Conservation (phyloP, 768 basidiomycete genomes). For the Tylopilus subfusipes region DNA sequence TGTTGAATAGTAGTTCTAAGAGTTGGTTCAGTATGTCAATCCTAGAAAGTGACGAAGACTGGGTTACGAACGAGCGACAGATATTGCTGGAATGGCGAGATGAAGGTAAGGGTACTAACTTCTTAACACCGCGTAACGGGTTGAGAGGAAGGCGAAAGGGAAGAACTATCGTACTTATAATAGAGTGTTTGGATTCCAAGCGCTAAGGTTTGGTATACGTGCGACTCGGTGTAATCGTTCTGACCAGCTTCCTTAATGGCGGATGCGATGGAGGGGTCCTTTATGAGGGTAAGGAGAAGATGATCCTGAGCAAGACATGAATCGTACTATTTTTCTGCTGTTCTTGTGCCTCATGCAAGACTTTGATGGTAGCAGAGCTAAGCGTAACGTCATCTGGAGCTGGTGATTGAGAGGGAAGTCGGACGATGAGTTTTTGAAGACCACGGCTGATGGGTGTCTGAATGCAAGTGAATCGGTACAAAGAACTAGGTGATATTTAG, state of each 20-base stretch:
- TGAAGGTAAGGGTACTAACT: too few relatives aligned
- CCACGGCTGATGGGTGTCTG: slow-evolving; percentile 62
- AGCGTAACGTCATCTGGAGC: slow-evolving; percentile 78
- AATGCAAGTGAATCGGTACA: neutral
- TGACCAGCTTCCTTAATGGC: slow-evolving; percentile 75
- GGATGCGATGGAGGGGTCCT: slow-evolving; percentile 62
- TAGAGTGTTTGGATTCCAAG: too few relatives aligned
- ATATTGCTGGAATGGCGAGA: too few relatives aligned
- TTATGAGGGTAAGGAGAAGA: slow-evolving; percentile 78
- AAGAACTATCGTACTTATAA: too few relatives aligned
- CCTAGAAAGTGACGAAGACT: too few relatives aligned
- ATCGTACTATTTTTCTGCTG: slow-evolving; percentile 82
- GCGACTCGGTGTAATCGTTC: too few relatives aligned
- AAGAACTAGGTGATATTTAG: neutral
- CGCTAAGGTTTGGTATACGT: too few relatives aligned
- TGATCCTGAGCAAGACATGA: slow-evolving; percentile 94
- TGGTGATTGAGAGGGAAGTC: slow-evolving; percentile 79
- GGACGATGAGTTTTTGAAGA: slow-evolving; percentile 73
- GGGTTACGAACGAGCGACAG: too few relatives aligned
- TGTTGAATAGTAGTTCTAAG: slow-evolving; percentile 77
- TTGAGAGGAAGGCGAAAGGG: too few relatives aligned
- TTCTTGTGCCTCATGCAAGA: slow-evolving; percentile 71
- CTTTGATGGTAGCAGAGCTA: slow-evolving; percentile 51
- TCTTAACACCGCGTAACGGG: too few relatives aligned
- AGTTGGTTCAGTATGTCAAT: slow-evolving; percentile 65